Evolutionary conservation across 352 stramenopile genomes (phyloP), one percentile per base, ranked within the genome.

Genomic region (Elongisporangium prolatum): DNA sequence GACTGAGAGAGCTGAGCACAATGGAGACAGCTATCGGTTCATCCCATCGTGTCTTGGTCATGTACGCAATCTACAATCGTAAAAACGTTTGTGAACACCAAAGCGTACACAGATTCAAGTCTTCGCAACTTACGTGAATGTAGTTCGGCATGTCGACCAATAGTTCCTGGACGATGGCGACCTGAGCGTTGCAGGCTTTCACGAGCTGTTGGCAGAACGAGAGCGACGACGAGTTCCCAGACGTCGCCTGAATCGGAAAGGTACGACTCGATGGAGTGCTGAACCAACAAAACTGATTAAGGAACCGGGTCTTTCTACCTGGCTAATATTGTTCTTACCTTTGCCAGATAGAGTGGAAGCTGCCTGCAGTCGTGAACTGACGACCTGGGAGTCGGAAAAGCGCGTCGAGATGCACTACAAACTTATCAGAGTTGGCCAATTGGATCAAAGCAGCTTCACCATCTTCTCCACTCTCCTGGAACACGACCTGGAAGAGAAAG

Each of bases 21-120:
- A 88, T 34, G 6, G 78, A 79, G 11, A 73, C 67, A 4, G 61
- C 58, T 7, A 91, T 60, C 44, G 72, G 77, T 16, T 77, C 75
- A 4, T 76, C 78, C 81, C 81, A 91, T 51, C 73, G 54, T 3
- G 81, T 89, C 60, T 89, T 80, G n/a, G 76, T 75, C 37, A 91
- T 50, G 49, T 83, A 72, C 22, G 68, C 73, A 25, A 86, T 71
- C 80, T 89, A 60, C 16, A 51, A 54, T 52, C 18, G 18, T 24
- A 14, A 25, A 14, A 52, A 10, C 13, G 8, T 11, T 1, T 51
- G n/a, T 48, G 37, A 22, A 47, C 11, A 37, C n/a, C n/a, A n/a
- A n/a, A n/a, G 55, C 4, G n/a, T 37, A 20, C 21, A 40, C 21
- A 7, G 37, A 18, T 40, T 4, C 22, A 16, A 49, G 47, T 8